These are phyloP conservation scores for Eucalyptus melliodora DNA, from an alignment of 345 rosid genomes.

Conservation along the genomic window DNA sequence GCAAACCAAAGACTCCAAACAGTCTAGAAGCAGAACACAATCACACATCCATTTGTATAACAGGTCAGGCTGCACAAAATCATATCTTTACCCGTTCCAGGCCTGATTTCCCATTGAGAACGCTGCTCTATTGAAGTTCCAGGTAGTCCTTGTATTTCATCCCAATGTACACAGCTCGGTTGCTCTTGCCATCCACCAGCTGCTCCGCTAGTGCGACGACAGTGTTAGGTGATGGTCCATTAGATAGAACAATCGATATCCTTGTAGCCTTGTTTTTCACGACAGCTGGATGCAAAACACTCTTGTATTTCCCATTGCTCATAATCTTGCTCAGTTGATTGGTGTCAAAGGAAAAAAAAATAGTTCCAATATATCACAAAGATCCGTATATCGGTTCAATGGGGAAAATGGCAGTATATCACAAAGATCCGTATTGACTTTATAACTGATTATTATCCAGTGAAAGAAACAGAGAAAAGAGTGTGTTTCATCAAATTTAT, in stretches of 20 bases:
- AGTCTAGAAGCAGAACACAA: neutral
- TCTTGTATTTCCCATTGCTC: conserved; percentile 50
- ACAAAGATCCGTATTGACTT: too few species aligned
- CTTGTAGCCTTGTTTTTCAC: conserved; percentile 22
- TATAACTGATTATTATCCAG: too few species aligned
- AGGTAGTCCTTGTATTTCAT: conserved; percentile 22
- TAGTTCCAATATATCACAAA: too few species aligned
- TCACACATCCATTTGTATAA: neutral
- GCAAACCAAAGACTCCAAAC: neutral
- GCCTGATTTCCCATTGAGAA: conserved; percentile 15
- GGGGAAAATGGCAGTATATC: too few species aligned
- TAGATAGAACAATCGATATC: conserved; percentile 13
- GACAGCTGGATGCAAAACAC: conserved; percentile 31
- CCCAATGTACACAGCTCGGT: conserved; percentile 9
- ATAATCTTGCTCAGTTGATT: neutral
- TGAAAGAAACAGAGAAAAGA: too few species aligned
- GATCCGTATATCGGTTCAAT: too few species aligned
- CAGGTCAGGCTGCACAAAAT: neutral
- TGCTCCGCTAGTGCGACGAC: conserved; percentile 17
- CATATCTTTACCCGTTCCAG: conserved; percentile 10
- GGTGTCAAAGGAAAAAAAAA: neutral
- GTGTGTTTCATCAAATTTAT: too few species aligned
- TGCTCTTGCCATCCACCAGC: neutral
- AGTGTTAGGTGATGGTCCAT: conserved; percentile 34
- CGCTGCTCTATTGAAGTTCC: conserved; percentile 16